Base-by-base conservation (phyloP, 345 rosid species). In the Ceriops zippeliana region DNA sequence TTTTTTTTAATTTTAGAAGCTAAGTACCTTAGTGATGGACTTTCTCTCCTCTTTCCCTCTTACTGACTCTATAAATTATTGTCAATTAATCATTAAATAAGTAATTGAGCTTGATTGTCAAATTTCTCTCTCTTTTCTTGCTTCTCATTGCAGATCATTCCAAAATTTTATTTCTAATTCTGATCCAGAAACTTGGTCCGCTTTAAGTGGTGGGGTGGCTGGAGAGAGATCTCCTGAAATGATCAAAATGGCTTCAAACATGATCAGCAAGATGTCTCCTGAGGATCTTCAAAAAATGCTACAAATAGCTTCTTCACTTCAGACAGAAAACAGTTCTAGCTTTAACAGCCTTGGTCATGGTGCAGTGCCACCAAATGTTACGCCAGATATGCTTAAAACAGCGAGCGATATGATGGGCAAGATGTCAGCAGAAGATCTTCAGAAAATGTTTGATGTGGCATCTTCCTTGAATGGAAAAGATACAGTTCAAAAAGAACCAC, bases 221-320 rank as follows among this genome's bases (percentile, higher is more conserved):
- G 59, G 59, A 15, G 59, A 54, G 30, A 54, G 24, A 54, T 20
- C 59, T 54, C 59, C 59, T 22, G 59, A 24, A 27, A 87, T 95
- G 97, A 81, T 95, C 47, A 87, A 78, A 78, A 79, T 88, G 35
- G 98, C 93, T 17, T 87, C 99, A 24, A 83, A 75, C 73, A 96
- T 92, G 98, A 86, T 96, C 17, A 38, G 90, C 70, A 92, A 89
- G 79, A 92, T 96, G 97, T 76, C 98, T 7, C 91, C 96, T 16
- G 92, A 89, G 59, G 97, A 92, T 75, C 96, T 96, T 66, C 89
- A 95, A 61, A 95, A 76, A 65, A 86, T 91, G 96, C 80, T 90
- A 72, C 86, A 86, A 66, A 19, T 89, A 80, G 96, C 98, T 19
- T 87, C 97, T 49, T 86, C 97, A 5, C 87, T 85, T 69, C 81